Conservation (phyloP, 2,329 filamentous ascomycete genomes). For the Fusarium subtropicale region DNA sequence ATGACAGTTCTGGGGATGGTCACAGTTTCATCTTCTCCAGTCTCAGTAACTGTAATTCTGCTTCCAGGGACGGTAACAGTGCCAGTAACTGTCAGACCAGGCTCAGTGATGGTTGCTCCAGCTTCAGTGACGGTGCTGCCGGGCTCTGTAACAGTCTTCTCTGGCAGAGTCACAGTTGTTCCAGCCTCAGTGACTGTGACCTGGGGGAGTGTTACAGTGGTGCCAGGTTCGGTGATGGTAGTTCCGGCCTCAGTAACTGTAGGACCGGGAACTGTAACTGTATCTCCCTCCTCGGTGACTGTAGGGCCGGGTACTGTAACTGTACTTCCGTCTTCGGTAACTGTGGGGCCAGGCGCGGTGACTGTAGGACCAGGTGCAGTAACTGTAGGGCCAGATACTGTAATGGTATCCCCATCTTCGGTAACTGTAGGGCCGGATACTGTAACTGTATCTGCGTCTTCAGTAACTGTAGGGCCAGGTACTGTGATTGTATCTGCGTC, state of each 20-base stretch:
- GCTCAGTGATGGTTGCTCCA: conserved; percentile 21
- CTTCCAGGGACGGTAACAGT: conserved; percentile 26
- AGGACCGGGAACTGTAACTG: conserved; percentile 8
- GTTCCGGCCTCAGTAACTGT: background rate
- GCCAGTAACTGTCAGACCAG: conserved; percentile 28
- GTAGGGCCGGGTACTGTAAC: conserved; percentile 13
- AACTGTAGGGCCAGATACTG: conserved; percentile 3
- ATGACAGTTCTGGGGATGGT: conserved; percentile 32
- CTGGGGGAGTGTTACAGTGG: conserved; percentile 8
- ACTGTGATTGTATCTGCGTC: conserved; percentile 1
- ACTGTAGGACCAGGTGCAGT: conserved; percentile 8
- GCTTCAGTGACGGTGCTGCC: conserved; percentile 16
- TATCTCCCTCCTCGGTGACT: conserved; percentile 6
- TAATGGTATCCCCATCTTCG: conserved; percentile 1
- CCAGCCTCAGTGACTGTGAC: conserved; percentile 15
- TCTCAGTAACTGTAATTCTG: conserved; percentile 30
- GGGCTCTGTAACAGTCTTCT: conserved; percentile 17
- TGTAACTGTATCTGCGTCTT: conserved; percentile 16
- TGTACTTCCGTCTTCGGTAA: background rate
- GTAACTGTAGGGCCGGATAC: background rate
- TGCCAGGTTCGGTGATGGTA: conserved; percentile 24
- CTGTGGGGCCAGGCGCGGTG: background rate
- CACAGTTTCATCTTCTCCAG: conserved; percentile 24
- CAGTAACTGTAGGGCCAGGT: background rate
- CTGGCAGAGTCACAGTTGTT: conserved; percentile 17